A percentile compares a stretch with the other conserved stretches of the same genome.
Evolutionary conservation across 192 early-diverging fungal genomes (phyloP).

Genomic region (Coemansia sp.): DNA sequence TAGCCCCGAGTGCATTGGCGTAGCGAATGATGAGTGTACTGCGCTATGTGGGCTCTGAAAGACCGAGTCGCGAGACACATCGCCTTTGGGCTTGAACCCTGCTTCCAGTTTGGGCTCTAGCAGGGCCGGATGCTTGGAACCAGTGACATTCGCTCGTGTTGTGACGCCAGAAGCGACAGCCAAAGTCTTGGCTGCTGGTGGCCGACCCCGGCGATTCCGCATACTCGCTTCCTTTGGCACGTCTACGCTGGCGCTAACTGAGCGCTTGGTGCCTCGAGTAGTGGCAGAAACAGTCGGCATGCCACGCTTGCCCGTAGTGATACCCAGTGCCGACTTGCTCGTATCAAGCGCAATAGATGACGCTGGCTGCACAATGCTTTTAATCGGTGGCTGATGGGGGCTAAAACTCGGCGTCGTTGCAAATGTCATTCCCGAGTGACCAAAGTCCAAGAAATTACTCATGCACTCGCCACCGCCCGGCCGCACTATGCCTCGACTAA

Average conservation of each 20-base stretch:
- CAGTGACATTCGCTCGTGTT: not conserved
- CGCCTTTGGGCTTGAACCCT: not conserved
- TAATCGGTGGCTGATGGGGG: conserved; percentile 3
- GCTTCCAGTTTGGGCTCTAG: not conserved
- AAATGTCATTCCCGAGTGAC: not conserved
- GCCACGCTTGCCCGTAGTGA: not conserved
- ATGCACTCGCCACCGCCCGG: not conserved
- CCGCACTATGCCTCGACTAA: not conserved
- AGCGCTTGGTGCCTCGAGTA: not conserved
- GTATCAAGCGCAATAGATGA: not conserved
- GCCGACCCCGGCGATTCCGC: not conserved
- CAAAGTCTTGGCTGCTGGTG: not conserved
- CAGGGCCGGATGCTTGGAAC: not conserved
- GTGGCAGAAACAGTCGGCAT: not conserved
- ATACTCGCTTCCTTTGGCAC: not conserved
- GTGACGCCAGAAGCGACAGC: not conserved
- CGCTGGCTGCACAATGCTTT: not conserved
- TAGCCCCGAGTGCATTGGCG: not conserved
- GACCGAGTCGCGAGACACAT: not conserved
- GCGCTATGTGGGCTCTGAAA: not conserved
- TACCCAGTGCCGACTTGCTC: not conserved
- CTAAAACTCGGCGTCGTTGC: not conserved
- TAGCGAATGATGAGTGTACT: not conserved
- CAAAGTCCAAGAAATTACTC: not conserved
- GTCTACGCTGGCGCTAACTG: not conserved